phyloP scores from a whole-genome alignment of 2,329 filamentous ascomycete species.

The Verticillium zaregamsianum region DNA sequence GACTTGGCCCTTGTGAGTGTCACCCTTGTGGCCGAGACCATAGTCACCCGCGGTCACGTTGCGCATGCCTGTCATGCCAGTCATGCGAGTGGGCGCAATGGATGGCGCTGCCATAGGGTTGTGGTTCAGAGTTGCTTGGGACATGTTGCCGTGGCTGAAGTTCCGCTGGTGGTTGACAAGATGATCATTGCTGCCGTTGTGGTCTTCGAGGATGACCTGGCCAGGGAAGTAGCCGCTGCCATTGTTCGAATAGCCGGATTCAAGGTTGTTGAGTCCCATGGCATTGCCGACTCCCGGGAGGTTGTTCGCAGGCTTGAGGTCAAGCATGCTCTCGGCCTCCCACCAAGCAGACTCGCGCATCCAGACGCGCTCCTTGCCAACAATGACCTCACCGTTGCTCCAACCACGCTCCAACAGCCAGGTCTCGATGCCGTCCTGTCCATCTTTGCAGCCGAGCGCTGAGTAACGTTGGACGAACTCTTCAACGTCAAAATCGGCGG shows the following conservation, averaged over 20 bases:
- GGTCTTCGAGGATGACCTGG: conserved; percentile 54
- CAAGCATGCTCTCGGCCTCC: conserved; percentile 95
- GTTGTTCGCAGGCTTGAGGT: conserved; percentile 67
- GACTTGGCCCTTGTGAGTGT: conserved; percentile 67
- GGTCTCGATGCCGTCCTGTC: conserved; percentile 86
- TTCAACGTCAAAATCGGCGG: conserved; percentile 90
- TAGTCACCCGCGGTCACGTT: conserved; percentile 71
- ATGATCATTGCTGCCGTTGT: conserved; percentile 69
- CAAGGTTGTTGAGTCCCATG: conserved; percentile 51
- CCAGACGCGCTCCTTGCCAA: conserved; percentile 91
- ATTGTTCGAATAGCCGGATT: conserved; percentile 66
- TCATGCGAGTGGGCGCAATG: conserved; percentile 47
- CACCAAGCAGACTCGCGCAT: conserved; percentile 93
- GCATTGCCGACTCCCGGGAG: conserved; percentile 24
- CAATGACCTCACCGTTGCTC: conserved; percentile 94
- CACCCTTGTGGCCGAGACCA: conserved; percentile 81
- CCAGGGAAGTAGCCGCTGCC: conserved; percentile 67
- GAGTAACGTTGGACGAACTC: conserved; percentile 85
- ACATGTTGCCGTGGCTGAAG: conserved; percentile 50
- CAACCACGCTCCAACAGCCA: conserved; percentile 94
- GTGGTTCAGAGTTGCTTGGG: conserved; percentile 47
- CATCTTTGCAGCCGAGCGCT: conserved; percentile 80
- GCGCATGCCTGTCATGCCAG: conserved; percentile 30
- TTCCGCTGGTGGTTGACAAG: conserved; percentile 56
- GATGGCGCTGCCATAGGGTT: conserved; percentile 49